A percentile compares a stretch with the other conserved stretches of the same genome.
Conservation (phyloP, 768 basidiomycete genomes). For the Mycena metata region DNA sequence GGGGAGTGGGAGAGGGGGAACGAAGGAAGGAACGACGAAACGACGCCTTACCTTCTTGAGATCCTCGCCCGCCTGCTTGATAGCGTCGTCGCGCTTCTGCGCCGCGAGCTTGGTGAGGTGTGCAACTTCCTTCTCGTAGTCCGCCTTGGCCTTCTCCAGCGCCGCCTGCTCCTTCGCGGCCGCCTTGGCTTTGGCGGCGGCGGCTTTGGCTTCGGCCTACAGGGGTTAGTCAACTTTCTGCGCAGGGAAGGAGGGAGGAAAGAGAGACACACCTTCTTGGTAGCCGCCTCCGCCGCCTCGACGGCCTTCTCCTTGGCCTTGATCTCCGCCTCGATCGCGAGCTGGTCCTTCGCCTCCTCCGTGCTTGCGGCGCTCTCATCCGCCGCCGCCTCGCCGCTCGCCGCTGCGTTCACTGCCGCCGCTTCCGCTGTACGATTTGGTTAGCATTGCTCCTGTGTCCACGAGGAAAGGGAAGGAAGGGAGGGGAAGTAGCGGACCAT, state of each 20-base stretch:
- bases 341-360: slow-evolving; percentile 23
- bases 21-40: no score
- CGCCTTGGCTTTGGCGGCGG: slow-evolving; percentile 30
- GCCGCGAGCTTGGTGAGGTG: slow-evolving; percentile 28
- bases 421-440: no score
- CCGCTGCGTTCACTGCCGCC: neutral
- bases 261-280: slow-evolving; percentile 16
- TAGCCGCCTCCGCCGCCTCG: slow-evolving; percentile 16
- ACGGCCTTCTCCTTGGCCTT: slow-evolving; percentile 31
- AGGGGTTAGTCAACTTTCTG: neutral
- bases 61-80: slow-evolving; percentile 26
- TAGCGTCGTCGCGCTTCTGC: slow-evolving; percentile 34
- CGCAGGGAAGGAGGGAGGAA: no score
- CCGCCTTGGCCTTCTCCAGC: slow-evolving; percentile 24
- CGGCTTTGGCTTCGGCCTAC: slow-evolving; percentile 32
- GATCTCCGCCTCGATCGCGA: slow-evolving; percentile 29
- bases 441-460: no score
- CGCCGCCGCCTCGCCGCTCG: neutral
- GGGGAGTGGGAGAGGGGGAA: no score
- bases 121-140: slow-evolving; percentile 31
- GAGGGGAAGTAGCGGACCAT: slow-evolving; percentile 2
- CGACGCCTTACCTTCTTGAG: slow-evolving; percentile 30
- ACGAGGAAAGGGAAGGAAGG: neutral
- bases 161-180: slow-evolving; percentile 22
- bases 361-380: neutral